These are phyloP conservation scores for Cudoniella acicularis DNA, from an alignment of 495 filamentous ascomycete species.

Conservation along the genomic window DNA sequence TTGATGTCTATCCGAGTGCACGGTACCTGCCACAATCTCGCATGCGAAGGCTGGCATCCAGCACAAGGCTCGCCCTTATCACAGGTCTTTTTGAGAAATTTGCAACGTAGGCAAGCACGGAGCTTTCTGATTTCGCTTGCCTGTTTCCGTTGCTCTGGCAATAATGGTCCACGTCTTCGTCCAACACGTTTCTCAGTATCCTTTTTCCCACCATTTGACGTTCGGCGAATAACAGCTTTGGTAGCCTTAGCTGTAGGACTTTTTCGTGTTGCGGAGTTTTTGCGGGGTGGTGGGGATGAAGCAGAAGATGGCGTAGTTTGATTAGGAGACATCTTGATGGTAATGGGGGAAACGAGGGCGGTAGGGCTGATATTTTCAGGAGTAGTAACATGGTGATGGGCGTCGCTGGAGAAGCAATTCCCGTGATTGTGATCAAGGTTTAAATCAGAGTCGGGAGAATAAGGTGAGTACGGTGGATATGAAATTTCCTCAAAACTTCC, in stretches of 20 bases:
- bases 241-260: conserved; percentile 68
- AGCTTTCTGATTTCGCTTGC: conserved; percentile 91
- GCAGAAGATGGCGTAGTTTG: conserved; percentile 51
- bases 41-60: conserved; percentile 89
- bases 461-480: conserved; percentile 69
- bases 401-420: conserved; percentile 45
- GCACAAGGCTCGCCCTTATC: conserved; percentile 92
- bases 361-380: conserved; percentile 51
- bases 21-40: conserved; percentile 89
- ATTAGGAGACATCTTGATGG: conserved; percentile 65
- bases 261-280: conserved; percentile 65
- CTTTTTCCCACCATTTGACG: conserved; percentile 69
- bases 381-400: conserved; percentile 45
- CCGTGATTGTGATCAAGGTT: conserved; percentile 47
- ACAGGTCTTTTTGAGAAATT: conserved; percentile 96
- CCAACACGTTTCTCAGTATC: conserved; percentile 87
- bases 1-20: conserved; percentile 96
- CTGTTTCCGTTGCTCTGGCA: conserved; percentile 91
- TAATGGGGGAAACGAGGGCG: conserved; percentile 62
- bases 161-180: conserved; percentile 76
- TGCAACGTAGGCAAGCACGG: conserved; percentile 89
- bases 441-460: conserved; percentile 63
- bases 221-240: conserved; percentile 75
- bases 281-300: conserved; percentile 40
- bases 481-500: conserved; percentile 79